These are phyloP conservation scores for Bruguiera parviflora DNA, from an alignment of 345 rosid species.

Conservation along the genomic window DNA sequence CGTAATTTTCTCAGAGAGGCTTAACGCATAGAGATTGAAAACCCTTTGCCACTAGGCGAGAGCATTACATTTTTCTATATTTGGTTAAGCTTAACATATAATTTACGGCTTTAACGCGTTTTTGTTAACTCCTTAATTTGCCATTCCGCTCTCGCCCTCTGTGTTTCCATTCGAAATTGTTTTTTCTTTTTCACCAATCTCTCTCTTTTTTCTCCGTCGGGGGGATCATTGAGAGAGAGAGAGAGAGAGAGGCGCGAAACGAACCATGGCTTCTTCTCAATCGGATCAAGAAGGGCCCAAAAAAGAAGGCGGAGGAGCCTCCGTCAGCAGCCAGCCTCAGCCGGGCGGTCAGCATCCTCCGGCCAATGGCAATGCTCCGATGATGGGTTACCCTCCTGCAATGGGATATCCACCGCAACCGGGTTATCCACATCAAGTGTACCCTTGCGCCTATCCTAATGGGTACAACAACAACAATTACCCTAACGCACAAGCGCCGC, in stretches of 20 bases:
- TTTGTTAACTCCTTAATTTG: not conserved
- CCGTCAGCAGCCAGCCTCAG: constrained; percentile 1
- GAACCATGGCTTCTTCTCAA: constrained; percentile 27
- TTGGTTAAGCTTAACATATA: not conserved
- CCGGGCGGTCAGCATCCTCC: not conserved
- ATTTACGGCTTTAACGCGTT: not conserved
- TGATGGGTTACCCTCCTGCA: constrained; percentile 31
- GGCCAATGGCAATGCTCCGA: constrained; percentile 20
- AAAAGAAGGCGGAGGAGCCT: not conserved
- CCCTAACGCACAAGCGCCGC: constrained; percentile 37
- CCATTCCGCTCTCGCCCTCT: not conserved
- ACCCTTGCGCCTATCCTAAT: constrained; percentile 8
- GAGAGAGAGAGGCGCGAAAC: not conserved
- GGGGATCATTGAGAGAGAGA: constrained; percentile 1
- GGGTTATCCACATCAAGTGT: constrained; percentile 9
- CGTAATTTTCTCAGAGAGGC: no score
- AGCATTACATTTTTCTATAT: not conserved
- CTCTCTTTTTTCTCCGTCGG: not conserved
- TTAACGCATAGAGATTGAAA: no score
- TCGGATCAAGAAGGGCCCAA: constrained; percentile 6
- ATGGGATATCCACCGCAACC: constrained; percentile 30
- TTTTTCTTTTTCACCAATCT: not conserved
- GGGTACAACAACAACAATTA: constrained; percentile 1
- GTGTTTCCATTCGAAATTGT: not conserved
- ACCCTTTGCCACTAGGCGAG: no score